Conservation (phyloP, 768 basidiomycete genomes). For the Lactarius psammicola region DNA sequence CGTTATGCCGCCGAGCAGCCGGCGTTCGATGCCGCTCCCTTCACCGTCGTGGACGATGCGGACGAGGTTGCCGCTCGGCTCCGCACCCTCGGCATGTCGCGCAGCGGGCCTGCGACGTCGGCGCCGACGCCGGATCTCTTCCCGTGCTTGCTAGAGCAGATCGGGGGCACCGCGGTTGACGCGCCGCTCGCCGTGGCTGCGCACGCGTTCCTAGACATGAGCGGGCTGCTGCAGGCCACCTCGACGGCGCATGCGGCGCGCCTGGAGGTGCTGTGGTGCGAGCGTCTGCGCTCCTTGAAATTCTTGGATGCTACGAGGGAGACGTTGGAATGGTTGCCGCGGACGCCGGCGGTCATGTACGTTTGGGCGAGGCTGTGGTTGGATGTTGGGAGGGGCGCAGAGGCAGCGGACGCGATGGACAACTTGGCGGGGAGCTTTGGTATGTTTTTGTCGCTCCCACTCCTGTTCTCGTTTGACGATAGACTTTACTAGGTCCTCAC, state of each 20-base stretch:
- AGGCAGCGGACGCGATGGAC: constrained; percentile 71
- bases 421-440: constrained; percentile 75
- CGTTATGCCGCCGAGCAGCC: constrained; percentile 61
- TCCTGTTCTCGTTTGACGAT: constrained; percentile 12
- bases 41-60: constrained; percentile 32
- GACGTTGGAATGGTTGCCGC: constrained; percentile 73
- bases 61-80: constrained; percentile 65
- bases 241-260: constrained; percentile 66
- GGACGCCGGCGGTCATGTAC: constrained; percentile 73
- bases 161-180: constrained; percentile 38
- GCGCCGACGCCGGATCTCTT: constrained; percentile 54
- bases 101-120: constrained; percentile 20
- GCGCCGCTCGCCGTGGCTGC: constrained; percentile 56
- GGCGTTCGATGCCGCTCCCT: constrained; percentile 41
- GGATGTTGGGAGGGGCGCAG: constrained; percentile 63
- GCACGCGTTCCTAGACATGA: constrained; percentile 67
- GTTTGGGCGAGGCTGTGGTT: constrained; percentile 68
- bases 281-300: constrained; percentile 61
- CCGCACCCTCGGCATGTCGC: constrained; percentile 72
- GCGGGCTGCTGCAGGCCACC: constrained; percentile 64
- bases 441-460: constrained; percentile 37
- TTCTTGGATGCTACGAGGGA: constrained; percentile 61
- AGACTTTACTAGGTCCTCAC: constrained; percentile 43
- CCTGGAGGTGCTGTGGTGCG: constrained; percentile 71
- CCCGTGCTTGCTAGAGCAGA: constrained; percentile 58